phyloP scores from a whole-genome alignment of 148 eudicot species.

The Vaccinium vitisidaea region DNA sequence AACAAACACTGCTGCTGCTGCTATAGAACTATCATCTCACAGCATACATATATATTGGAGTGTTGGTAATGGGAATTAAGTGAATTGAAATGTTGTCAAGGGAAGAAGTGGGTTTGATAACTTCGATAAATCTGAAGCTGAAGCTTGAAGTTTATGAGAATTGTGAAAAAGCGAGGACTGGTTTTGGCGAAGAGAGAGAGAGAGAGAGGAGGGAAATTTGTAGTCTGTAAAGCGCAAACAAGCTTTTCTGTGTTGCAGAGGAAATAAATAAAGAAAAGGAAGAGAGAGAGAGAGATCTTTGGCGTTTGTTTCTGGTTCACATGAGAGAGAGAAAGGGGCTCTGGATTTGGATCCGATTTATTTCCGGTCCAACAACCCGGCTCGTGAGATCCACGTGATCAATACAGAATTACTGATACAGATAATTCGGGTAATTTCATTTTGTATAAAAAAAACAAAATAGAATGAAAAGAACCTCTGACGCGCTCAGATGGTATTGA shows the following conservation, averaged over 20 bases:
- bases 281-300: not conserved
- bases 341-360: not conserved
- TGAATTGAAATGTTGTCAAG: not conserved
- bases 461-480: too few species aligned
- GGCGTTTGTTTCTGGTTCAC: not conserved
- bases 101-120: not conserved
- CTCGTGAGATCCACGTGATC: not conserved
- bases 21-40: not conserved
- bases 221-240: not conserved
- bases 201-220: not conserved
- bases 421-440: too few species aligned
- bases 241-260: slow-evolving; percentile 4
- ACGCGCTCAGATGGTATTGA: too few species aligned
- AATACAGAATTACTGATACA: too few species aligned
- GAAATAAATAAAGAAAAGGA: not conserved
- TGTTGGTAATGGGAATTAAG: too few species aligned
- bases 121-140: not conserved
- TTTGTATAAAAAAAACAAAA: too few species aligned
- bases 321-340: not conserved
- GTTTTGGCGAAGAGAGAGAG: not conserved
- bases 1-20: not conserved
- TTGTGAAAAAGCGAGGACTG: not conserved
- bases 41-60: too few species aligned
- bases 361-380: not conserved
- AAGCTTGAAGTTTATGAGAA: not conserved